Conservation (phyloP, 1,139 yeast genomes). For the Scheffersomyces illinoinensis region DNA sequence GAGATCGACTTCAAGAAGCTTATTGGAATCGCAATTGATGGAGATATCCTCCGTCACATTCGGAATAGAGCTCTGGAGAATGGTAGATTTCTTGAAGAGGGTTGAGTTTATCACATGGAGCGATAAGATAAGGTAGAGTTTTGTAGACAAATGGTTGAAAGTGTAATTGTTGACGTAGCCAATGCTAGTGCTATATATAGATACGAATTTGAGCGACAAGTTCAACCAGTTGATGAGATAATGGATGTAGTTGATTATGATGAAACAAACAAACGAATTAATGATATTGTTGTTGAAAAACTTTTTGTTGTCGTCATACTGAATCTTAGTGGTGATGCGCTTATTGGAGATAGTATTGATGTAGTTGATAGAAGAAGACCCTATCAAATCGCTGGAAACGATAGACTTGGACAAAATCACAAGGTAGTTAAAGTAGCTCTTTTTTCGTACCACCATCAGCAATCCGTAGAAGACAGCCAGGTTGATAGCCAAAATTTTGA, state of each 20-base stretch:
- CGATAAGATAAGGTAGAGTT: slow-evolving; percentile 40
- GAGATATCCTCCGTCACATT: slow-evolving; percentile 11
- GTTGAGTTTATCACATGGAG: slow-evolving; percentile 43
- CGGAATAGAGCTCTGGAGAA: slow-evolving; percentile 11
- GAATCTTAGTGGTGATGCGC: slow-evolving; percentile 10
- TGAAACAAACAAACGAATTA: slow-evolving; percentile 30
- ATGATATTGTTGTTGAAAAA: slow-evolving; percentile 21
- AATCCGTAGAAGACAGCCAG: slow-evolving; percentile 30
- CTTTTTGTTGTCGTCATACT: slow-evolving; percentile 17
- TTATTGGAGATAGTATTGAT: slow-evolving; percentile 15
- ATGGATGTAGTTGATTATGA: slow-evolving; percentile 30
- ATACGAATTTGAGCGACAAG: slow-evolving; percentile 10
- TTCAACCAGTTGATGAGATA: slow-evolving; percentile 21
- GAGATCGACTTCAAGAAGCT: slow-evolving; percentile 12
- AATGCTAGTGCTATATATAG: slow-evolving; percentile 10
- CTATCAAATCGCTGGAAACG: slow-evolving; percentile 51
- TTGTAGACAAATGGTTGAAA: slow-evolving; percentile 22
- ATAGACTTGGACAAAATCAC: slow-evolving; percentile 50
- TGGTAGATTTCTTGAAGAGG: slow-evolving; percentile 20
- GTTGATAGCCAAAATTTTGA: slow-evolving; percentile 24
- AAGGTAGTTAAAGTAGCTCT: slow-evolving; percentile 36
- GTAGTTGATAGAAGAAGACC: slow-evolving; percentile 30
- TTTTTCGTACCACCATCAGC: slow-evolving; percentile 31
- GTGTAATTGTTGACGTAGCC: slow-evolving; percentile 12
- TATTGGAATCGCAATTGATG: slow-evolving; percentile 16